Evolutionary conservation across 768 basidiomycete genomes (phyloP), one percentile per base, ranked within the genome.

Genomic region (Arthromyces matolae): DNA sequence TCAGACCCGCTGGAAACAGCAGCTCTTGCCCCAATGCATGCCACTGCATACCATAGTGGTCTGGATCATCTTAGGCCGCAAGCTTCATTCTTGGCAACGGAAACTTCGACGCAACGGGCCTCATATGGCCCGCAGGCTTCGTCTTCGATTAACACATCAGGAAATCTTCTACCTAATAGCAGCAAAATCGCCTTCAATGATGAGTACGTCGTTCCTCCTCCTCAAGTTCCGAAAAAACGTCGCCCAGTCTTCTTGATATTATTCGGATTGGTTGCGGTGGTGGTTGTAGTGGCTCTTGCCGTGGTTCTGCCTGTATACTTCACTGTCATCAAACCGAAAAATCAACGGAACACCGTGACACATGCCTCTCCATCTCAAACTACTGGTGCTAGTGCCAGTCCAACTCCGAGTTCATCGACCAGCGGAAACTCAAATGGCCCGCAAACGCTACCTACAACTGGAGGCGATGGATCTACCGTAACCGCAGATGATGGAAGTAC

Each of bases 381-480:
- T 5, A 27, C 46, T 19, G 33, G 39, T n/a, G n/a, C n/a, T n/a
- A 41, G 45, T 56, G 2, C 29, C 47, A 25, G 36, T n/a, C n/a
- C 44, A 7, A 52, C 42, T 33, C 19, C 37, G 23, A 45, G 47
- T 29, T 34, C 46, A 16, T 40, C 57, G 23, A 42, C 48, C n/a
- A 36, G 34, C 7, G 42, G 34, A 20, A 58, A 43, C 10, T 24
- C 27, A 18, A 50, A 50, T n/a, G 45, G 37, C 14, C 23, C 57
- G 4, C 53, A 45, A 19, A n/a, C 53, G 8, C 55, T 58, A 14
- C 54, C 63, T 1, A 71, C 69, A 20, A 69, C 71, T 3, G 92
- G 92, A 10, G 78, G 80, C 14, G 81, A 87, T 59, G 90, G 89
- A 8, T 86, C 83, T 23, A 71, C 71, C 4, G 67, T 92, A 42